These are phyloP conservation scores for Pseudocercospora crystallina DNA, from an alignment of 2,329 filamentous ascomycete genomes.

Conservation along the genomic window DNA sequence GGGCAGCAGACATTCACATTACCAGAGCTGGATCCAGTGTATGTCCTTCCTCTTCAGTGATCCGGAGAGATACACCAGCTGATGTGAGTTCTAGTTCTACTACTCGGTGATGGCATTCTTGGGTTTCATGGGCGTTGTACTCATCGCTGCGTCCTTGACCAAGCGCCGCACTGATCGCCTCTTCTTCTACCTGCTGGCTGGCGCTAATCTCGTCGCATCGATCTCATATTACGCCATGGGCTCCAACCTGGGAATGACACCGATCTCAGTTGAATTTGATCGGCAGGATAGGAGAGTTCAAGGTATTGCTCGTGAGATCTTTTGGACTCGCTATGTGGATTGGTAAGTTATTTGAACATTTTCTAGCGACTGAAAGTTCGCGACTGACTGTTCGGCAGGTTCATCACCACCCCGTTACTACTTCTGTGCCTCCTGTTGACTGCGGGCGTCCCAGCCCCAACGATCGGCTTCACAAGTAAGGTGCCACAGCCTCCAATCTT, in stretches of 20 bases:
- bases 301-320: slow-evolving; percentile 58
- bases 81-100: slow-evolving; percentile 37
- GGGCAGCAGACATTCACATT: slow-evolving; percentile 17
- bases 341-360: slow-evolving; percentile 41
- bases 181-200: slow-evolving; percentile 60
- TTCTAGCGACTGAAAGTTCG: neutral
- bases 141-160: slow-evolving; percentile 50
- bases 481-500: too few relatives aligned
- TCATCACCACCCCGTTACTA: slow-evolving; percentile 60
- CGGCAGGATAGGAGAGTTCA: slow-evolving; percentile 43
- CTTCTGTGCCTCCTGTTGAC: slow-evolving; percentile 60
- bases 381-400: slow-evolving; percentile 18
- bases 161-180: slow-evolving; percentile 54
- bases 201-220: slow-evolving; percentile 53
- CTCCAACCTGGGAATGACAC: slow-evolving; percentile 60
- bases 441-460: slow-evolving; percentile 61
- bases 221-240: slow-evolving; percentile 65
- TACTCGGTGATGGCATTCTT: slow-evolving; percentile 60
- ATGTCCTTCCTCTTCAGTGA: neutral
- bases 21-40: slow-evolving; percentile 15
- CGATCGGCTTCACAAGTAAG: slow-evolving; percentile 53
- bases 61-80: neutral
- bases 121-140: slow-evolving; percentile 50
- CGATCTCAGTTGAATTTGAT: slow-evolving; percentile 59
- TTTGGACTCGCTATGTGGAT: slow-evolving; percentile 63